These are phyloP conservation scores for Pseudogymnoascus verrucosus DNA, from an alignment of 2,329 filamentous ascomycete genomes.

Conservation along the genomic window DNA sequence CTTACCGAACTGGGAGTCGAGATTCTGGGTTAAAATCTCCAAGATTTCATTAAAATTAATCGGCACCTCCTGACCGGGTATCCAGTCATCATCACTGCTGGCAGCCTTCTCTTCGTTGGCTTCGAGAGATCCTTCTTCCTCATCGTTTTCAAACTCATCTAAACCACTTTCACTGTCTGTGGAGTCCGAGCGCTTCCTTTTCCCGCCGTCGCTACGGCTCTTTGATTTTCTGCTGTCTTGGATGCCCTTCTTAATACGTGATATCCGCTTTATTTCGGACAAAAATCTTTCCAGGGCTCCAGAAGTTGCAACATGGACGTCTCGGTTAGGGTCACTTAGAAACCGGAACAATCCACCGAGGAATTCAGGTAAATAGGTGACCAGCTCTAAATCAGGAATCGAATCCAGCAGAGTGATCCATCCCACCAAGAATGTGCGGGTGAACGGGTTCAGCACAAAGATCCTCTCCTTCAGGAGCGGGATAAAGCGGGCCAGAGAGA, in stretches of 20 bases:
- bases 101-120: slow-evolving; percentile 49
- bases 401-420: slow-evolving; percentile 95
- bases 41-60: slow-evolving; percentile 89
- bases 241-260: slow-evolving; percentile 84
- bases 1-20: slow-evolving; percentile 72
- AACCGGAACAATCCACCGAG: slow-evolving; percentile 85
- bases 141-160: slow-evolving; percentile 40
- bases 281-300: slow-evolving; percentile 83
- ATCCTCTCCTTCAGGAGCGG: slow-evolving; percentile 91
- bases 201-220: slow-evolving; percentile 45
- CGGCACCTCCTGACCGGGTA: slow-evolving; percentile 92
- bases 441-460: slow-evolving; percentile 89
- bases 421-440: slow-evolving; percentile 86
- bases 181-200: slow-evolving; percentile 61
- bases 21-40: slow-evolving; percentile 81
- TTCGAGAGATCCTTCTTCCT: slow-evolving; percentile 51
- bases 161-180: slow-evolving; percentile 54
- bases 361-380: slow-evolving; percentile 87
- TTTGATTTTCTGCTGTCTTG: slow-evolving; percentile 71
- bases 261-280: slow-evolving; percentile 88
- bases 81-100: slow-evolving; percentile 83
- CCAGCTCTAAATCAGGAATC: slow-evolving; percentile 91
- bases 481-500: slow-evolving; percentile 85
- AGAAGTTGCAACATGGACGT: slow-evolving; percentile 93
- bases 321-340: slow-evolving; percentile 79